Evolutionary conservation across 2,329 filamentous ascomycete genomes (phyloP).

Genomic region (Ceratocystis cacaofunesta): DNA sequence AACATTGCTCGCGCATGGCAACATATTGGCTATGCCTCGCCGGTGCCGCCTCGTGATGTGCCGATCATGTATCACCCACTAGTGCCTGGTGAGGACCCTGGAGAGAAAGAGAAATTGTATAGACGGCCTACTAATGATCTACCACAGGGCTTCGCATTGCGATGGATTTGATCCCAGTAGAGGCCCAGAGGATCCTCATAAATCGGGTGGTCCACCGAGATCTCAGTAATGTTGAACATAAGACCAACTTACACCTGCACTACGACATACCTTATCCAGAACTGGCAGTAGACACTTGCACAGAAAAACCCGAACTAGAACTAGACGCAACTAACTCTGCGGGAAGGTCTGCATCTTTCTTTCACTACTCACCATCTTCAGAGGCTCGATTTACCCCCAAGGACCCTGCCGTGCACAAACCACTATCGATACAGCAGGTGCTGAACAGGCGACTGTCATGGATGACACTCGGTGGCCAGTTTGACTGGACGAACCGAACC

Average conservation of each 20-base stretch:
- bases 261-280: slow-evolving; percentile 50
- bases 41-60: slow-evolving; percentile 26
- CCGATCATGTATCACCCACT: slow-evolving; percentile 49
- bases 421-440: slow-evolving; percentile 53
- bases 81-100: slow-evolving; percentile 46
- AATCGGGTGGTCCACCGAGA: slow-evolving; percentile 62
- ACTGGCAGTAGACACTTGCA: slow-evolving; percentile 18
- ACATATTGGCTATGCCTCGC: slow-evolving; percentile 26
- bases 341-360: slow-evolving; percentile 33
- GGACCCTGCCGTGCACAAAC: slow-evolving; percentile 57
- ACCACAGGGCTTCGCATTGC: slow-evolving; percentile 59
- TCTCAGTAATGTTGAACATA: slow-evolving; percentile 55
- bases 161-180: slow-evolving; percentile 55
- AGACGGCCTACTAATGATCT: neutral
- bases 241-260: slow-evolving; percentile 83
- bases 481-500: slow-evolving; percentile 80
- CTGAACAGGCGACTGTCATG: slow-evolving; percentile 74
- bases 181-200: slow-evolving; percentile 55
- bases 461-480: slow-evolving; percentile 89
- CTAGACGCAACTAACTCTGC: slow-evolving; percentile 19
- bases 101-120: neutral
- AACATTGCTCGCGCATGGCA: slow-evolving; percentile 32
- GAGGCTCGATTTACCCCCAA: slow-evolving; percentile 50
- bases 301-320: slow-evolving; percentile 18
- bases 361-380: slow-evolving; percentile 33